Base-by-base conservation (phyloP, 2,329 filamentous ascomycete species). In the Coniochaeta sp. region DNA sequence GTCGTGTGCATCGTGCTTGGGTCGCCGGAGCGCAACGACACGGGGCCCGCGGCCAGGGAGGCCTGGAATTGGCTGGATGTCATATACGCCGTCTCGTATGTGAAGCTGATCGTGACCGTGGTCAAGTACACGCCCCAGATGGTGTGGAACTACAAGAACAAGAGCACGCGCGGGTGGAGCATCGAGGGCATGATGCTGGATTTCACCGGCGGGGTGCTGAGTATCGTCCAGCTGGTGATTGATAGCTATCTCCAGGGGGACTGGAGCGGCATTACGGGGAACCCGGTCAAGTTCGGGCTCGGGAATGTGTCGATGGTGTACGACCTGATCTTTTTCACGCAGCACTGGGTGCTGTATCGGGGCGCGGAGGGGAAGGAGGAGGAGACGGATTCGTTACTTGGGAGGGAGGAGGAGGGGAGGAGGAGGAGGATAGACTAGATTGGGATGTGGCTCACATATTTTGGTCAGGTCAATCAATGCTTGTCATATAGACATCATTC, bases 111-210 rank as follows among this genome's bases (percentile, higher is more conserved):
- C 59, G 85, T 96, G 65, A 96, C 93, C 0, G 77, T 97, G 28
- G 83, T 96, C 75, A 99, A 99, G 77, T 98, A 97, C 75, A 87
- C 91, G 55, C 95, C 95, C 6, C 92, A 96, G 78, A 85, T 90
- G 40, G 80, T 89, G 68, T 81, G 89, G 67, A 98, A 98, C 77
- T 92, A 89, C 72, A 86, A 87, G 67, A 91, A 93, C 68, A 84
- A 88, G 70, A 96, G 90, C 60, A 98, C 95, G 0, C 76, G 82
- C 22, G 95, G 95, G 40, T 98, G 93, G 92, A 89, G 86, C 67
- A 97, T 97, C 65, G 78, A 78, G 63, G 88, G 91, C 71, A 93
- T 97, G 67, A 77, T 96, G 55, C 81, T 97, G 11, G 95, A 98
- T 71, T 82, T 96, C 62, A 77, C 80, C 1, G 95, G 95, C 40